Evolutionary conservation across 2,329 filamentous ascomycete species (phyloP), one percentile per base, ranked within the genome.

Genomic region (Fusarium pseudoanthophilum): DNA sequence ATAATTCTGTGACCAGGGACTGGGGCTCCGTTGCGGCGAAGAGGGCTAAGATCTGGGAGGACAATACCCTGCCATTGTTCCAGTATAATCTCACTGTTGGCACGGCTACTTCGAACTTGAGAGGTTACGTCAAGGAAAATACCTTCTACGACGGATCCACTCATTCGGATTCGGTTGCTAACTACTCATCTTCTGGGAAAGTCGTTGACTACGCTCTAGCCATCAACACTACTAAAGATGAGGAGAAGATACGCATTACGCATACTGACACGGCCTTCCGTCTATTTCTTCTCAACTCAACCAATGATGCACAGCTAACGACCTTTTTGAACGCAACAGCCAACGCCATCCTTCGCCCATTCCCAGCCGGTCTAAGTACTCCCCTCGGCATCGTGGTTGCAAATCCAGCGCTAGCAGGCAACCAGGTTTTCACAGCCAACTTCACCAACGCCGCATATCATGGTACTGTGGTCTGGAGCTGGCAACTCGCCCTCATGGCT

Each of bases 231-330:
- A 83, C 85, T 64, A 80, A 85, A 52, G 81, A 86, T 28, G 83
- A 87, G 34, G 77, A 84, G 4, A 78, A 87, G 21, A 87, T 92
- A 2, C 81, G 83, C 34, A 84, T 92, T 24, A 89, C 91, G 84
- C 90, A 92, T 77, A 90, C 88, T 0, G 90, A 92, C 69, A 88
- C 89, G 67, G 90, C 87, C 58, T 92, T 91, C 82, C 87, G 89
- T 3, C 87, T 88, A 63, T 91, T 91, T 78, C 81, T 92, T 3
- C 83, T 92, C 40, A 91, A 91, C 74, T 85, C 86, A 0, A 90
- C 89, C 3, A 84, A 90, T 52, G 83, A 91, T 53, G 73, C 79
- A 0, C 89, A 92, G 71, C 83, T 91, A 2, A 89, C 87, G 0
- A 69, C 81, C 0, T 91, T 90, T 75, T 75, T 92, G 16, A 87